These are phyloP conservation scores for Aeminium ludgeri DNA, from an alignment of 495 filamentous ascomycete species.

Conservation along the genomic window DNA sequence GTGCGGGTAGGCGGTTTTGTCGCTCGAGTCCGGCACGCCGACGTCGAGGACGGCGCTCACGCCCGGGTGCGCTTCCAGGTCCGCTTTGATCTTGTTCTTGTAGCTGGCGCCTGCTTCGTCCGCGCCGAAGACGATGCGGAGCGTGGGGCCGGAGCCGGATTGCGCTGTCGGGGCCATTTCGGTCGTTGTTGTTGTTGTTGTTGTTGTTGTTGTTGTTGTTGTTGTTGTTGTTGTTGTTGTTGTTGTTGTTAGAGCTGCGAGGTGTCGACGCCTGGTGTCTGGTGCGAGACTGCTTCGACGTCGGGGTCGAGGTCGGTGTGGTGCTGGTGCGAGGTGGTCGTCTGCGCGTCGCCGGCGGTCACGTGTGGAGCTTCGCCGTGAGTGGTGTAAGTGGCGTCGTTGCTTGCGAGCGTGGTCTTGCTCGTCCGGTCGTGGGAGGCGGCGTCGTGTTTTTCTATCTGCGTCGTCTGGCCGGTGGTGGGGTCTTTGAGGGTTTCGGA, in stretches of 20 bases:
- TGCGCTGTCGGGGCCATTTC: background rate
- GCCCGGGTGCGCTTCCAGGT: constrained; percentile 47
- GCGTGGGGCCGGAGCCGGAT: constrained; percentile 24
- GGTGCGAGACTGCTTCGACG: too few species aligned
- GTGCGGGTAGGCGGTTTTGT: constrained; percentile 76
- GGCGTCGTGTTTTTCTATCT: too few species aligned
- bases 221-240: background rate
- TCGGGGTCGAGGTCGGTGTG: too few species aligned
- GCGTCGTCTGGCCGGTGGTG: too few species aligned
- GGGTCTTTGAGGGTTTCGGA: too few species aligned
- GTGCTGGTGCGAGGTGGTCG: too few species aligned
- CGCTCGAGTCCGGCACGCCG: constrained; percentile 43
- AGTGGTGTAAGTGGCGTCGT: too few species aligned
- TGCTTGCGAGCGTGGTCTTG: too few species aligned
- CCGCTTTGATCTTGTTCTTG: constrained; percentile 60
- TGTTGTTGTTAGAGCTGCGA: constrained; percentile 6
- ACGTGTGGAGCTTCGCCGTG: too few species aligned
- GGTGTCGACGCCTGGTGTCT: constrained; percentile 8
- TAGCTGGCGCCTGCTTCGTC: constrained; percentile 66
- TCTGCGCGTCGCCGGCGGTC: too few species aligned
- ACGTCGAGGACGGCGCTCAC: constrained; percentile 55
- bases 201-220: background rate
- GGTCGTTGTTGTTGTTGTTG: constrained; percentile 3
- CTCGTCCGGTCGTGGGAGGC: too few species aligned
- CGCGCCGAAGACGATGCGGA: constrained; percentile 43